Base-by-base conservation (phyloP, 129 eudicot genomes). In the Scalesia atractyloides region DNA sequence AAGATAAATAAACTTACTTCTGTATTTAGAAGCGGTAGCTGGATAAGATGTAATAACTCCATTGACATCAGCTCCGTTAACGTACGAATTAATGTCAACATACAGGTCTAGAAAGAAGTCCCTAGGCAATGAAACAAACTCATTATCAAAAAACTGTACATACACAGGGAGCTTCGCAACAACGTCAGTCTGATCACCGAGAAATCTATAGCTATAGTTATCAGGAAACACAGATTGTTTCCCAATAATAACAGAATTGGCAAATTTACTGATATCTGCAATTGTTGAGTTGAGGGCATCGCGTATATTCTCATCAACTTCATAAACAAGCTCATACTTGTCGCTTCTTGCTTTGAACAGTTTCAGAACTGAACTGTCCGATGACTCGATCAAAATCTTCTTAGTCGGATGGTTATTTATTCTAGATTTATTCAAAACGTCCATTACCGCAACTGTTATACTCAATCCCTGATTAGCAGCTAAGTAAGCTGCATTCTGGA, bases 11-110 rank as follows among this genome's bases (percentile, higher is more conserved):
- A 46, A 54, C 88, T 86, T 80, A 89, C 96, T 89, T 85, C 79
- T 82, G 78, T 89, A 92, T 75, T 53, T 86, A 66, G 76, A 75
- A 41, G 90, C 91, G n/a, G 95, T 87, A 16, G 77, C 84, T 4
- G 98, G 98, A 80, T 59, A 89, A 47, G 79, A 89, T n/a, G 96
- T 85, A 12, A 92, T 82, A 54, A 89, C 88, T 62, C 98, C 98
- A 73, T 84, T 41, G 37, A 84, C 59, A 13, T 72, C 81, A 11
- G 76, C 44, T 65, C 66, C 81, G 20, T 24, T 30, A 22, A 79
- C 81, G 44, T 62, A 83, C 1, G 85, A 15, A 78, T 87, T 89
- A 19, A 92, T 30, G 58, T 89, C 95, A 48, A 84, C 84, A 33
- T 80, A 78, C 0, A 96, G 80, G 68, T 92, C 98, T 10, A 95